A percentile compares a stretch with the other conserved stretches of the same genome.
These are phyloP conservation scores for Termitomyces sp. DNA, from an alignment of 768 basidiomycete genomes.

Conservation along the genomic window DNA sequence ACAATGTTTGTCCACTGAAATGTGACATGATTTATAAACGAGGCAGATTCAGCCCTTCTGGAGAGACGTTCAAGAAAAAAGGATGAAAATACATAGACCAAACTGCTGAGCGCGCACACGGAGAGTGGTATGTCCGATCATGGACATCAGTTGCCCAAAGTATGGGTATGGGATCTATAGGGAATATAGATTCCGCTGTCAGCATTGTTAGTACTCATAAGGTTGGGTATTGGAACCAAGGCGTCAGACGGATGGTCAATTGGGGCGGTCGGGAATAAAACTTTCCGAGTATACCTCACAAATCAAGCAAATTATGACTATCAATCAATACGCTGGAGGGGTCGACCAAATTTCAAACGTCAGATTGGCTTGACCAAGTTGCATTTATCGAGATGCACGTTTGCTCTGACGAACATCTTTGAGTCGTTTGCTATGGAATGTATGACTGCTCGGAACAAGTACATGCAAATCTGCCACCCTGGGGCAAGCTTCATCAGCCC, in stretches of 20 bases:
- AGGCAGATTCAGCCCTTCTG: constrained; percentile 36
- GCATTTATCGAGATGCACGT: too few species aligned
- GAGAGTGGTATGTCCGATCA: constrained; percentile 36
- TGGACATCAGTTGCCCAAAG: constrained; percentile 55
- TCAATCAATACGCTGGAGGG: too few species aligned
- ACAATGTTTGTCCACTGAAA: neutral
- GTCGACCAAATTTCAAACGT: too few species aligned
- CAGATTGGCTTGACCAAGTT: too few species aligned
- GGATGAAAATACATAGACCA: constrained; percentile 45
- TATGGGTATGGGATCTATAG: constrained; percentile 50
- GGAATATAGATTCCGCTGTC: constrained; percentile 51
- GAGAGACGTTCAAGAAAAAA: constrained; percentile 24
- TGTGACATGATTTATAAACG: constrained; percentile 27
- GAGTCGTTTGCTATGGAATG: too few species aligned
- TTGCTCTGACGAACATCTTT: too few species aligned
- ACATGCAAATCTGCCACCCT: too few species aligned
- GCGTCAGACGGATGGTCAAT: constrained; percentile 28
- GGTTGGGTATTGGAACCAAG: constrained; percentile 53
- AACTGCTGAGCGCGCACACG: constrained; percentile 24
- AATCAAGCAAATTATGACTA: neutral
- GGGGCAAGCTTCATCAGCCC: too few species aligned
- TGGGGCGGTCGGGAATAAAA: constrained; percentile 12
- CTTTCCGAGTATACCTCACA: constrained; percentile 1
- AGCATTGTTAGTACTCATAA: constrained; percentile 44
- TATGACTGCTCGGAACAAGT: too few species aligned